Evolutionary conservation across 768 basidiomycete species (phyloP), one percentile per base, ranked within the genome.

Genomic region (Suillus tomentosus): DNA sequence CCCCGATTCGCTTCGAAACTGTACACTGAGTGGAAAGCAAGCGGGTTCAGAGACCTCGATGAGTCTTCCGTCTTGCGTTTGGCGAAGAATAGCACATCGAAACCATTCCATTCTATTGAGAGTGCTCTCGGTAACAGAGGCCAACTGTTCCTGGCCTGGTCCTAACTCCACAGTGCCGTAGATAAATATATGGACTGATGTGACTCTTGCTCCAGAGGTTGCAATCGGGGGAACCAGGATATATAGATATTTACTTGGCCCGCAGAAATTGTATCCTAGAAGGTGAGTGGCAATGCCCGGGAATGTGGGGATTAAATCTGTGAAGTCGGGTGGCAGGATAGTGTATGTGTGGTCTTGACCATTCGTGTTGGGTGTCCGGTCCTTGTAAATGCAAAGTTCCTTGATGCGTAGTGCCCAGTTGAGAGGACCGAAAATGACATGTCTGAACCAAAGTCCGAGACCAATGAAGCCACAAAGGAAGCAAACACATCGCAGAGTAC

Each of bases 81-180:
- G 37, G 8, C 56, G 56, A 40, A 57, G 39, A 40, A 57, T 24
- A 27, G 56, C 56, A 9, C 56, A 57, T 57, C 15, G 56, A 39
- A 57, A 40, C 56, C 56, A 57, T 17, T 57, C 56, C 56, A 57
- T 57, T 27, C 37, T 40, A 15, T 57, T 57, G 15, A 57, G 56
- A 40, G 39, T 24, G 24, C 15, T 57, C 5, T 39, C 15, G 9
- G 39, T 40, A 39, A 27, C 15, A 40, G 15, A 24, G 39, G 22
- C 3, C 3, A 15, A 24, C 39, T 40, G 37, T 17, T 40, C 39
- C 56, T 57, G 56, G 22, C n/a, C 22, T 40, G 56, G 14, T 40
- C 40, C 9, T 15, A 40, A 57, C 37, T 57, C 56, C 15, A 57
- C 56, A 17, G 56, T 40, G 22, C 56, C 56, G 27, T 40, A 57